Evolutionary conservation across 768 basidiomycete genomes (phyloP).

Genomic region (Phanerochaete sordida): DNA sequence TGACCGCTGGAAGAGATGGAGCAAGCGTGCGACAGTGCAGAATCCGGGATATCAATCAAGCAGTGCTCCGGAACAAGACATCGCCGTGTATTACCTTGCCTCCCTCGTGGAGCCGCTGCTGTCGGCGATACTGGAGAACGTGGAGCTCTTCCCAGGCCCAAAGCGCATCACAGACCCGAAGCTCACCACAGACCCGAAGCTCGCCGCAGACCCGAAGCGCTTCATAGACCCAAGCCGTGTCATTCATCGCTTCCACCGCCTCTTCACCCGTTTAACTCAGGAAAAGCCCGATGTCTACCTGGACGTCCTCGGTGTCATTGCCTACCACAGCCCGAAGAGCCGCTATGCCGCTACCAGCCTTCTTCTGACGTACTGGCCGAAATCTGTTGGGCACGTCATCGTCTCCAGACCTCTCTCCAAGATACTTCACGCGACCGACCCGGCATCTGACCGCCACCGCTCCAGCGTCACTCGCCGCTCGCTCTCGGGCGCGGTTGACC

Average conservation of each 20-base stretch:
- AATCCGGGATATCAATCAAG: slow-evolving; percentile 37
- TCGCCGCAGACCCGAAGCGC: slow-evolving; percentile 47
- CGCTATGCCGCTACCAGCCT: slow-evolving; percentile 53
- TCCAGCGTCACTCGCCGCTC: slow-evolving; percentile 8
- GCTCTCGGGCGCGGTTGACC: slow-evolving; percentile 18
- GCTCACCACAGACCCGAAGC: no score
- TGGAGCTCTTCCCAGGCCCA: slow-evolving; percentile 37
- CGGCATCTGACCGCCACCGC: slow-evolving; percentile 10
- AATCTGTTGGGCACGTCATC: slow-evolving; percentile 61
- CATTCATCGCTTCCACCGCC: slow-evolving; percentile 45
- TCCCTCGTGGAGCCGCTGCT: slow-evolving; percentile 64
- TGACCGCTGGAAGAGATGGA: slow-evolving; percentile 23
- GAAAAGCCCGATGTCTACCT: slow-evolving; percentile 66
- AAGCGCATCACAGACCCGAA: slow-evolving; percentile 36
- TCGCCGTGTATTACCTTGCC: slow-evolving; percentile 54
- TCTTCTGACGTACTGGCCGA: slow-evolving; percentile 64
- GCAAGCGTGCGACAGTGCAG: slow-evolving; percentile 8
- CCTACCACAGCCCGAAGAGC: slow-evolving; percentile 56
- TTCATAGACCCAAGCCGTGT: slow-evolving; percentile 31
- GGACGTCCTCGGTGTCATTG: slow-evolving; percentile 69
- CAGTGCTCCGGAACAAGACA: slow-evolving; percentile 53
- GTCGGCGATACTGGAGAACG: slow-evolving; percentile 53
- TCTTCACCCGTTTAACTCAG: slow-evolving; percentile 50
- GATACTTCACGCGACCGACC: slow-evolving; percentile 29
- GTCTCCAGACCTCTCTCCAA: slow-evolving; percentile 51